These are phyloP conservation scores for Solanum pennellii DNA, from an alignment of 257 asterid genomes.

Conservation along the genomic window DNA sequence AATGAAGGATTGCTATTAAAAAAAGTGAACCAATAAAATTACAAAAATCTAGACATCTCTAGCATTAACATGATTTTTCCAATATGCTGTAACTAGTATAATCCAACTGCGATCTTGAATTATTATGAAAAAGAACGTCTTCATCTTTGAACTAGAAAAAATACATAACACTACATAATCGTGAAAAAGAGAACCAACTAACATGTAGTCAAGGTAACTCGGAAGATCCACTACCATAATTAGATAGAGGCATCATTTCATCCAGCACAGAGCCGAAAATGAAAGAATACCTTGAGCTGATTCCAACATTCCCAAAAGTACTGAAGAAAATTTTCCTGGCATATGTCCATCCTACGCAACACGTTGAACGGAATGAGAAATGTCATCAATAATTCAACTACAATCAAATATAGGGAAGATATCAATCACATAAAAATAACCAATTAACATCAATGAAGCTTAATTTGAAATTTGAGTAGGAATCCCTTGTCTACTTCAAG, in stretches of 20 bases:
- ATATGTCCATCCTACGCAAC: slow-evolving; percentile 60
- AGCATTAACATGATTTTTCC: background rate
- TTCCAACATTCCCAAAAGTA: slow-evolving; percentile 87
- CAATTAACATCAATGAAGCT: background rate
- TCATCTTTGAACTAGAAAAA: background rate
- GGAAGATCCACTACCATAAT: background rate
- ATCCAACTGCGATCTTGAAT: background rate
- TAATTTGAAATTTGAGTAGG: background rate
- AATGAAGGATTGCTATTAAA: background rate
- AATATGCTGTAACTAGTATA: background rate
- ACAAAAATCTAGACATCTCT: background rate
- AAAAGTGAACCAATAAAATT: background rate
- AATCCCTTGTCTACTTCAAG: background rate
- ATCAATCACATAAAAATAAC: background rate
- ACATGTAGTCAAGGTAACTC: background rate
- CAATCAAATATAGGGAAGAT: background rate
- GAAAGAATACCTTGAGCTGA: slow-evolving; percentile 49
- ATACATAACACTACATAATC: background rate
- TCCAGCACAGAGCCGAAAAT: background rate
- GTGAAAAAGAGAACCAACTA: background rate
- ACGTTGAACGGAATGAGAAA: slow-evolving; percentile 11
- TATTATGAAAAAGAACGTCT: background rate
- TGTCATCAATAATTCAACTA: background rate
- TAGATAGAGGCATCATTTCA: background rate
- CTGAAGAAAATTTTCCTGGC: slow-evolving; percentile 66